These are phyloP conservation scores for Novymonas esmeraldas DNA, from an alignment of 208 protist species.

Conservation along the genomic window DNA sequence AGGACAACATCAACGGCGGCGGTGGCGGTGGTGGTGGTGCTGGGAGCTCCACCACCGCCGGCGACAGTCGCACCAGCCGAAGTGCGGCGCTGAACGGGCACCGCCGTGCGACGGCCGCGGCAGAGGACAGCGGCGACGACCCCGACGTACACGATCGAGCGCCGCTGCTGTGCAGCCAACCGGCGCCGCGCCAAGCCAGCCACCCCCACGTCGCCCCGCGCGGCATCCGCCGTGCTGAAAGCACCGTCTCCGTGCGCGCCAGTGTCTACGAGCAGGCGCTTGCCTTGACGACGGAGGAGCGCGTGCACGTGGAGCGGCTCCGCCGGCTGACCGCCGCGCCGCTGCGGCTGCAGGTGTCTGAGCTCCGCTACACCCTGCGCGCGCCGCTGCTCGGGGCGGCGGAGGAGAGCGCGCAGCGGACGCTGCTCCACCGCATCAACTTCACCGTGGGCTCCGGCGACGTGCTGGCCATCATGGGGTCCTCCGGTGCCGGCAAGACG, in stretches of 20 bases:
- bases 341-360: constrained; percentile 56
- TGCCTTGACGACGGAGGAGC: constrained; percentile 32
- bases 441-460: constrained; percentile 81
- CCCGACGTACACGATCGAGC: neutral
- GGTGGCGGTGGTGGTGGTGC: neutral
- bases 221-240: constrained; percentile 11
- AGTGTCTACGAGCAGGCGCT: constrained; percentile 35
- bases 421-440: constrained; percentile 78
- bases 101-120: neutral
- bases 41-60: too few relatives aligned
- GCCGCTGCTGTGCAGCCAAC: constrained; percentile 4
- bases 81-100: too few relatives aligned
- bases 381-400: constrained; percentile 41
- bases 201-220: constrained; percentile 1
- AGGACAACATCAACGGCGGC: neutral
- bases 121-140: neutral
- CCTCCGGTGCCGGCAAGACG: constrained; percentile 91
- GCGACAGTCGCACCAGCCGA: neutral
- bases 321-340: constrained; percentile 46
- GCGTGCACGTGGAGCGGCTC: constrained; percentile 34
- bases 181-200: constrained; percentile 1
- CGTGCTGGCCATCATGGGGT: constrained; percentile 90
- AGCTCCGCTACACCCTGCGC: constrained; percentile 65
- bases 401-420: constrained; percentile 29
- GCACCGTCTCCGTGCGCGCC: constrained; percentile 30